Evolutionary conservation across 208 protist species (phyloP), one percentile per base, ranked within the genome.

Genomic region (Trypanosoma caninum): DNA sequence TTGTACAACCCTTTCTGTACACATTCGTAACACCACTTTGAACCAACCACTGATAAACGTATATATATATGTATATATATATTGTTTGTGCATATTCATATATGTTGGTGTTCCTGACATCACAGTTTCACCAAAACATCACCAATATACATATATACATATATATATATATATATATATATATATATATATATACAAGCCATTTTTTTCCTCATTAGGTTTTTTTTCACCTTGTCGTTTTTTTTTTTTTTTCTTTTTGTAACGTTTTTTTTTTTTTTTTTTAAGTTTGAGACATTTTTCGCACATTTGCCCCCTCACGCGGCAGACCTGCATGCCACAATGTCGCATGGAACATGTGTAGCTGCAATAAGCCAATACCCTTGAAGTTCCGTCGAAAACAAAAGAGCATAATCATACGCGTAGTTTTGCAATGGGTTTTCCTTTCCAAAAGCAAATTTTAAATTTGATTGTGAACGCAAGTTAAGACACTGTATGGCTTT

Each of bases 341-440:
- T 95, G 57, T 95, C 89, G 31, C 89, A 95, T 23, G 89, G 89
- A 0, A 95, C 89, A 66, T 95, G 76, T n/a, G 72, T 85, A 4
- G 80, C 84, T 2, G 89, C 89, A 40, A 95, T 82, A 37, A 95
- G 77, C 81, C 85, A 95, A 65, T 84, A 95, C 0, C 83, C 85
- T 53, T 95, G 89, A 2, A 80, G 80, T 51, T 95, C 89, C 5
- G 82, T 66, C 0, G 84, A 93, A 58, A 88, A 92, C 5, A 95
- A 60, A 55, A 95, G 76, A 0, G 89, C 89, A 56, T 95, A 95
- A 65, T 95, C 85, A 54, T 90, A 83, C 11, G 65, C 59, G 63
- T 95, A 93, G 70, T 92, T 84, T 28, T 75, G 53, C 53, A 95
- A 60, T 16, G 85, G 85, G 47, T 95, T 91, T 16, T 91, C 80